phyloP scores from a whole-genome alignment of 805 yeast species.

The Suhomyces vadensis region DNA sequence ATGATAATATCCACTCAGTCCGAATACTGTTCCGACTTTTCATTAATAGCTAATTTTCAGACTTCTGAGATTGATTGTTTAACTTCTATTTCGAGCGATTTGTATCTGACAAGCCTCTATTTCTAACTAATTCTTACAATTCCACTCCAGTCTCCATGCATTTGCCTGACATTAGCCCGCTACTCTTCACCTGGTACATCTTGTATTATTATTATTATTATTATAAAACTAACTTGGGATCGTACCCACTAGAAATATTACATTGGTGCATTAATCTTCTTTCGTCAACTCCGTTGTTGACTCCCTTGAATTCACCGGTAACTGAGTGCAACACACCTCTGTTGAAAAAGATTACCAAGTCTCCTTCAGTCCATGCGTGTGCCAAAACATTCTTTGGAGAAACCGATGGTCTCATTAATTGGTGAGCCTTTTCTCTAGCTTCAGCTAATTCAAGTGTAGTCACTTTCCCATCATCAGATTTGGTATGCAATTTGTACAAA shows the following conservation, averaged over 20 bases:
- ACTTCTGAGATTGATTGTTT: too few species aligned
- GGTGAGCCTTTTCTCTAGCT: conserved; percentile 72
- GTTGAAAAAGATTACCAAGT: conserved; percentile 81
- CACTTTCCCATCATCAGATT: conserved; percentile 52
- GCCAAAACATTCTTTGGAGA: conserved; percentile 72
- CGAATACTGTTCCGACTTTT: too few species aligned
- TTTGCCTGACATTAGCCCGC: too few species aligned
- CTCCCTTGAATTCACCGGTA: conserved; percentile 75
- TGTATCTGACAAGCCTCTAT: too few species aligned
- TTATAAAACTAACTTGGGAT: conserved; percentile 43
- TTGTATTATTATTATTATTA: not conserved
- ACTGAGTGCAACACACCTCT: conserved; percentile 92
- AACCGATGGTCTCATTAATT: conserved; percentile 84
- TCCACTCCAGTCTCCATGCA: too few species aligned
- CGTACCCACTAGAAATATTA: conserved; percentile 80
- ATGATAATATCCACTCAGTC: too few species aligned
- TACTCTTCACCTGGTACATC: too few species aligned
- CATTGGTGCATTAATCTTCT: conserved; percentile 91
- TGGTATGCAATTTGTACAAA: conserved; percentile 60
- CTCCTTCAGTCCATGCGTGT: conserved; percentile 83
- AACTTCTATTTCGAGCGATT: too few species aligned
- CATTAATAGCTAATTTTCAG: too few species aligned
- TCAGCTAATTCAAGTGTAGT: conserved; percentile 57
- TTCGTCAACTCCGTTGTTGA: conserved; percentile 56
- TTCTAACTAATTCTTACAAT: too few species aligned